A percentile compares a stretch with the other conserved stretches of the same genome.
Evolutionary conservation across 1,284 basidiomycete genomes (phyloP).

Genomic region (Cryptococcus jaspeensis): DNA sequence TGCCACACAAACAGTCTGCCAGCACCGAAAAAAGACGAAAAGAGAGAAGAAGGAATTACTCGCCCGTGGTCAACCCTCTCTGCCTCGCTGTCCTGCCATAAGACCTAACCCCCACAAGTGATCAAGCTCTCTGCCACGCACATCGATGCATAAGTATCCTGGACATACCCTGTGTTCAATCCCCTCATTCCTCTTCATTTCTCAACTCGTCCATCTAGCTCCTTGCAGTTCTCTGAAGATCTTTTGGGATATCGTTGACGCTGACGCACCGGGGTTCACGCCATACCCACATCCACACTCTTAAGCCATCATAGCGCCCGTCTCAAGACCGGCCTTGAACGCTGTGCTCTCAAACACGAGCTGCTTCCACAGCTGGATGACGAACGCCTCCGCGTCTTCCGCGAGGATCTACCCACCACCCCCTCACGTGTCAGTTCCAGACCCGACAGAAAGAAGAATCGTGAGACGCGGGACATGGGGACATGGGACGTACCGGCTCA

Average conservation of each 20-base stretch:
- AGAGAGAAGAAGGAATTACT: background rate
- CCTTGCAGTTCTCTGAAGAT: too few species aligned
- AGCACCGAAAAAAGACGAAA: background rate
- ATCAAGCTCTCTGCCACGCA: background rate
- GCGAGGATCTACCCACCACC: conserved; percentile 68
- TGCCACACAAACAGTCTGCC: too few species aligned
- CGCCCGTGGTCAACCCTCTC: background rate
- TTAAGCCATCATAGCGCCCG: conserved; percentile 31
- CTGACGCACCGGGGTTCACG: too few species aligned
- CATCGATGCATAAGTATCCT: background rate
- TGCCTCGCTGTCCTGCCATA: too few species aligned
- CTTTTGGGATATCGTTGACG: too few species aligned
- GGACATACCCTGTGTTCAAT: background rate
- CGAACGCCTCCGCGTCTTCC: conserved; percentile 76
- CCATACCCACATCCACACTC: too few species aligned
- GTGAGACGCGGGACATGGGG: background rate
- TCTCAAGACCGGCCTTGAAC: conserved; percentile 27
- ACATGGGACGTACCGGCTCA: conserved; percentile 66
- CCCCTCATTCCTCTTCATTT: background rate
- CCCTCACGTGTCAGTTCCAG: background rate
- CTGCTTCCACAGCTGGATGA: conserved; percentile 77
- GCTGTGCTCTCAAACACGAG: conserved; percentile 69
- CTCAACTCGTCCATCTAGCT: too few species aligned
- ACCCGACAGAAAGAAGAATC: background rate
- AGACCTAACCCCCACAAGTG: background rate